These are phyloP conservation scores for Arxiozyma bovina DNA, from an alignment of 1,139 yeast species.

Conservation along the genomic window DNA sequence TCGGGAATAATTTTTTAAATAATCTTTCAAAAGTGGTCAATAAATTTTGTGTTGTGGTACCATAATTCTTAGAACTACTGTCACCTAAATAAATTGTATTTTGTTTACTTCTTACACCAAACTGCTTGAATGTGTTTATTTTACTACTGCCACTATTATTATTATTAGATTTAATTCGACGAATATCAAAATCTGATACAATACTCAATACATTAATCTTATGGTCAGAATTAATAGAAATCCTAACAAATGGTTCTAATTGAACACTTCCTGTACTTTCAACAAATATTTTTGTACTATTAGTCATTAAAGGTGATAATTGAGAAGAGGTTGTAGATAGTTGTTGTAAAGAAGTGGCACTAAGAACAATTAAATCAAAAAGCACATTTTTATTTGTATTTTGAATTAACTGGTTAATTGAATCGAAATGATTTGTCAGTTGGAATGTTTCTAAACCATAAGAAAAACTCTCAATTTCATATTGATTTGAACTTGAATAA, in stretches of 20 bases:
- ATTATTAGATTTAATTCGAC: constrained; percentile 33
- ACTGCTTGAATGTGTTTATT: constrained; percentile 24
- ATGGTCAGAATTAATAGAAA: constrained; percentile 29
- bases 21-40: constrained; percentile 26
- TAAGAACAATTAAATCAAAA: constrained; percentile 41
- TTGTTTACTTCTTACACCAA: constrained; percentile 12
- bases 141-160: constrained; percentile 12
- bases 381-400: background rate
- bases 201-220: constrained; percentile 44
- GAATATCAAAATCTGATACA: constrained; percentile 57
- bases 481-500: constrained; percentile 14
- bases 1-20: constrained; percentile 26
- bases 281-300: constrained; percentile 44
- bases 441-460: constrained; percentile 23
- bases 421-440: constrained; percentile 21
- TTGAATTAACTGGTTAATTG: constrained; percentile 13
- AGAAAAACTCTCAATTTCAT: constrained; percentile 19
- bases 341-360: constrained; percentile 41
- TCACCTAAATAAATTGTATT: constrained; percentile 23
- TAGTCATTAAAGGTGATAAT: constrained; percentile 31
- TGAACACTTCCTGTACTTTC: constrained; percentile 68
- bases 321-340: constrained; percentile 35
- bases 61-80: constrained; percentile 17
- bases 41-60: constrained; percentile 17
- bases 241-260: constrained; percentile 55